Evolutionary conservation across 75 land plant species (phyloP), one percentile per base, ranked within the genome.

Genomic region (Pinus tabuliformis): DNA sequence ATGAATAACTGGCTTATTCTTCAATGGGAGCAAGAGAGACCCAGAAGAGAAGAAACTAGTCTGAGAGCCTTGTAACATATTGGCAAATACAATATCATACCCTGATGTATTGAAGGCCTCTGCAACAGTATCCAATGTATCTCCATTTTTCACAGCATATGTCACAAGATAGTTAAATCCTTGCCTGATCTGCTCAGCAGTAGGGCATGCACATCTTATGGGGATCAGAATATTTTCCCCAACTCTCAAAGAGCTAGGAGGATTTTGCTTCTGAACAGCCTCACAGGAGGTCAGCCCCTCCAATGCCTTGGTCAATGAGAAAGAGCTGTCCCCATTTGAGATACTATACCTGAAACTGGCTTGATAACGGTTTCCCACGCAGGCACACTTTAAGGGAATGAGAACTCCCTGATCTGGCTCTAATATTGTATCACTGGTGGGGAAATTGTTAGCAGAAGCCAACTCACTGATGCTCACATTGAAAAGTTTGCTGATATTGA

Each of bases 321-420:
- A 89, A 78, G 85, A 89, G 59, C 73, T 89, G 71, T 93, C 93
- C 18, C 85, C 89, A 20, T 54, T 2, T 72, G 78, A 80, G 73
- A 89, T 87, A 16, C 24, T 33, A 74, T 85, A 87, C 5, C 81
- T 82, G 65, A 83, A 81, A 45, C 85, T 80, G 76, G 82, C 81
- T 39, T 83, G 83, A 5, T 81, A 81, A 61, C 68, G 77, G 63
- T 74, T 81, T 6, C 84, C 86, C 28, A 66, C 84, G 89, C 93
- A 91, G 9, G 75, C 80, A 79, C 96, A 93, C 57, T 22, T 24
- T 56, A 89, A 59, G 57, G 96, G 96, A 37, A 93, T 75, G 33
- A 86, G 79, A 56, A 93, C 73, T 15, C 85, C 76, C 79, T 91
- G 86, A 45, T 57, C 79, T 8, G 75, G 78, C 28, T 22, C 14